phyloP scores from a whole-genome alignment of 225 moss, liverwort and hornwort genomes.

The Marchantia paleacea region DNA sequence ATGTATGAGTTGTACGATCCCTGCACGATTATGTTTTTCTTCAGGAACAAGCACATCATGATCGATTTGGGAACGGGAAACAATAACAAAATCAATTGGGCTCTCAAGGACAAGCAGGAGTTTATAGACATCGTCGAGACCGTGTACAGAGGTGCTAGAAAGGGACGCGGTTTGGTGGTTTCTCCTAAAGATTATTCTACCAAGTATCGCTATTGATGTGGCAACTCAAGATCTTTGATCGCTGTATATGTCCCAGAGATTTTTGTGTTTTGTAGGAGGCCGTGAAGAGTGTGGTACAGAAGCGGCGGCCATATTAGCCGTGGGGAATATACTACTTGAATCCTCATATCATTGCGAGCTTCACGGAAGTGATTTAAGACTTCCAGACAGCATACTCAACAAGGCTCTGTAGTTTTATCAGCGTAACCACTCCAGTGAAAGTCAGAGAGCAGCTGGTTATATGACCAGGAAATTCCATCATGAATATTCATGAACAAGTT shows the following conservation, averaged over 20 bases:
- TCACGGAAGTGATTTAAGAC: background rate
- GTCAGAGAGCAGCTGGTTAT: too few species aligned
- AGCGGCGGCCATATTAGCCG: background rate
- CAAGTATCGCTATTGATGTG: conserved; percentile 79
- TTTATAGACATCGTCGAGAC: conserved; percentile 98
- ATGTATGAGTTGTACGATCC: conserved; percentile 99
- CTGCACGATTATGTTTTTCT: conserved; percentile 99
- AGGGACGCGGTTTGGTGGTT: conserved; percentile 93
- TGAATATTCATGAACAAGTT: too few species aligned
- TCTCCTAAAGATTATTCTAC: conserved; percentile 99
- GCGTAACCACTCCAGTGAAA: too few species aligned
- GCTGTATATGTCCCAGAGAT: background rate
- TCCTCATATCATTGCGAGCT: background rate
- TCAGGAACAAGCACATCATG: conserved; percentile 99
- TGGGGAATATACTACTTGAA: background rate
- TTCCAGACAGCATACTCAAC: background rate
- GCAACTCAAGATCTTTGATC: background rate
- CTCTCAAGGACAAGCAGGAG: conserved; percentile 97
- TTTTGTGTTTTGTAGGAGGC: background rate
- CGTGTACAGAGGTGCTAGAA: conserved; percentile 90
- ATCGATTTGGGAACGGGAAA: conserved; percentile 99
- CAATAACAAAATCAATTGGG: conserved; percentile 99
- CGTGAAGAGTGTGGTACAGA: background rate
- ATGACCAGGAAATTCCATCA: too few species aligned
- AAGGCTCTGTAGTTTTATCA: too few species aligned